Base-by-base conservation (phyloP, 2,329 filamentous ascomycete species). In the Neurospora sp. region DNA sequence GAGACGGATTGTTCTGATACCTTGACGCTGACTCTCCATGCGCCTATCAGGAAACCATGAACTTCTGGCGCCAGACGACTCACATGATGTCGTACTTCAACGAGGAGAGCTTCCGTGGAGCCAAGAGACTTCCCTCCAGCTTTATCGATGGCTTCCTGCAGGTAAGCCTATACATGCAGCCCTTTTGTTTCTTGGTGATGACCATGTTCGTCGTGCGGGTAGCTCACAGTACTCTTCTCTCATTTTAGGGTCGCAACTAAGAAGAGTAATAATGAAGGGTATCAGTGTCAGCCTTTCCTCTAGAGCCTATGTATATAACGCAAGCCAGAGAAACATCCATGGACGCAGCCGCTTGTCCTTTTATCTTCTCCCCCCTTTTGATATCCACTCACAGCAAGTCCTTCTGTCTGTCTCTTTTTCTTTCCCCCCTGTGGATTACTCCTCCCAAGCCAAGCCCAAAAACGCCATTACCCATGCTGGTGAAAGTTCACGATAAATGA, bases 71-170 rank as follows among this genome's bases (percentile, higher is more conserved):
- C 83, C 96, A 99, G 83, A 86, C 94, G 73, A 92, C 92, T 73
- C 96, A 99, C 81, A 87, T 99, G 76, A 93, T 99, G 87, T 93
- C 96, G 77, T 99, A 97, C 83, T 99, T 98, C 87, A 90, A 94
- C 79, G 87, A 90, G 76, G 94, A 98, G 81, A 87, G 86, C 81
- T 87, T 88, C 79, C 83, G 93, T 89, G 85, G 93, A 89, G 80
- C 91, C 85, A 80, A 93, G 76, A 89, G 88, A 79, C 83, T 97
- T 82, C 95, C 95, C 46, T 89, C 89, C 77, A 96, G 88, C 84
- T 99, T 99, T 84, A 96, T 99, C 84, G 87, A 90, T 76, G 93
- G 93, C 67, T 99, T 99, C 85, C 85, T 99, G 77, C 93, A 98
- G 92, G 96, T 94, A 83, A 79, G 88, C 79, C 19, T 33, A 15